Evolutionary conservation across 306 rosid genomes (phyloP), one percentile per base, ranked within the genome.

Genomic region (Mimosa pudica): DNA sequence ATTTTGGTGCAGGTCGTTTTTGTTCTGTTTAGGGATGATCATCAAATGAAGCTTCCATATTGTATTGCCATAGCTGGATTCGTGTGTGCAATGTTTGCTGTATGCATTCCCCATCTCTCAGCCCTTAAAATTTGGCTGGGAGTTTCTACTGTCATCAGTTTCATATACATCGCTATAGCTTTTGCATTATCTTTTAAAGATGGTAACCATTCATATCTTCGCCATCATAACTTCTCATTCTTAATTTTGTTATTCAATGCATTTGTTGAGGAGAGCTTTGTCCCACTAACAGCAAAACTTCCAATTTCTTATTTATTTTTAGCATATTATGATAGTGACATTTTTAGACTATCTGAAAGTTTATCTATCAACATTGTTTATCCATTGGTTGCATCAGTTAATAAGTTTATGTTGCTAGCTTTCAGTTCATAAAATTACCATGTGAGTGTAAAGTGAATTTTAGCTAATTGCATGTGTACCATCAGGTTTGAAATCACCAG

Each of bases 61-160:
- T 92, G 73, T 81, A 95, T 89, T 72, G 90, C 87, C 70, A 84
- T 95, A 60, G 89, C 96, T 49, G 98, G 98, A 68, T 67, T 92
- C 77, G 92, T 86, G 41, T 95, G 98, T 77, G 94, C 90, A 38
- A 58, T 91, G 73, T 95, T 95, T 88, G 98, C 98, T 51, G 87
- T 95, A 11, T 84, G 93, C 30, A 95, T 89, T 84, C 98, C 98
- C 5, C 99, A 95, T 85, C 87, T 95, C 61, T 95, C 99, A 3
- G 99, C 99, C 51, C 96, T 95, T 35, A 86, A 94, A 85, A 13
- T 85, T 83, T 95, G 99, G 99, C 82, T 95, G 46, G 97, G 91
- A 88, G 80, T 95, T 86, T 95, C 99, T 30, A 93, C 98, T 5
- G 71, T 93, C 78, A 87, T 93, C 84, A 93, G 97, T 85, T 64